Base-by-base conservation (phyloP, 2,329 filamentous ascomycete species). In the Venturia carpophila region DNA sequence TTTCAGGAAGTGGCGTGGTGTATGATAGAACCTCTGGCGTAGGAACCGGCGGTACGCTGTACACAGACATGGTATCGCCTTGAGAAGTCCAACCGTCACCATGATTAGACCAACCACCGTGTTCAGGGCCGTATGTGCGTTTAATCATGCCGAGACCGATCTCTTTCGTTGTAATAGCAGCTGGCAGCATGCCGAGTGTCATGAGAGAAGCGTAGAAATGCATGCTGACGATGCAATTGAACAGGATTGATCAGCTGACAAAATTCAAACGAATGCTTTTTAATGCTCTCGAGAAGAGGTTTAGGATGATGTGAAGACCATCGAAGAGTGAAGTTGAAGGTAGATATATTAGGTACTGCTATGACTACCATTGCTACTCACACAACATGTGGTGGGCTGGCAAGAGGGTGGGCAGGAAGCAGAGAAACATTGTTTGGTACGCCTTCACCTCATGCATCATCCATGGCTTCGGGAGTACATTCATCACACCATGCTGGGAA, bases 371-470 rank as follows among this genome's bases (percentile, higher is more conserved):
- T 9, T 30, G 30, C 52, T 39, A 10, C 52, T 39, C 49, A 15
- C 49, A 56, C 49, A 34, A 17, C 27, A 56, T 6, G 9, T n/a
- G 17, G 7, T n/a, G 19, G 52, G 52, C 52, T 58, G 52, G 30
- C 30, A 58, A 19, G 30, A 58, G 19, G 27, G 37, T 58, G 52
- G 27, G 30, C 52, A 21, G 37, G 52, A 58, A 37, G 52, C 30
- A 58, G 52, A 58, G 52, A 15, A 58, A 58, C 52, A 58, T 58
- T 58, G 30, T 34, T 34, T 34, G 47, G 52, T 58, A 58, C 52
- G 30, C 52, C 52, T 27, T 34, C 30, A 58, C 27, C 52, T 58
- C 27, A 58, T 58, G 27, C 52, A 37, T 37, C n/a, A 58, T 58
- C 30, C 52, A 34, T 58, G 52, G 27, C 5, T 37, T 58, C 52